Percentiles rank a stretch among this genome's conserved stretches.
Conservation (phyloP, 192 early-diverging fungal species). For the Paraglomus occultum region DNA sequence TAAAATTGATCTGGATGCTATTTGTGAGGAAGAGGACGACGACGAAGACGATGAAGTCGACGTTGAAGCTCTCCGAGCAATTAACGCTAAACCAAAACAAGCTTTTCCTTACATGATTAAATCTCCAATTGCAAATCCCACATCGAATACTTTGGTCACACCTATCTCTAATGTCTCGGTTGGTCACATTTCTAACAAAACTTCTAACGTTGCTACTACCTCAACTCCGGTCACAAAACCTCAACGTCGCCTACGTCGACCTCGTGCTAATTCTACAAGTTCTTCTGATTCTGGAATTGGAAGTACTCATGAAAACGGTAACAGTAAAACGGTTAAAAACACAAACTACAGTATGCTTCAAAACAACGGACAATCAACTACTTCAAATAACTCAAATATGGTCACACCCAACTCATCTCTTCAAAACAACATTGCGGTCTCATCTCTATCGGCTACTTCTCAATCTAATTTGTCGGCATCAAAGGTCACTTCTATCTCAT, state of each 20-base stretch:
- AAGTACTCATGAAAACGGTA: neutral
- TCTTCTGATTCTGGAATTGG: neutral
- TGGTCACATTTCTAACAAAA: neutral
- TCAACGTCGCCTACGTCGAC: neutral
- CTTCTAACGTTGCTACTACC: neutral
- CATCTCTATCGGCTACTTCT: too few relatives aligned
- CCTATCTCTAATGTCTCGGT: neutral
- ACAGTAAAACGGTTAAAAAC: too few relatives aligned
- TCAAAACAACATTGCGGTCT: too few relatives aligned
- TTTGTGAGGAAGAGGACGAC: conserved; percentile 21
- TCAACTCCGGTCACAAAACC: neutral
- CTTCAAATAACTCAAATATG: too few relatives aligned
- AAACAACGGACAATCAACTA: too few relatives aligned
- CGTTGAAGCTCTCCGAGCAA: neutral
- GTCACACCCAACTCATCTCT: too few relatives aligned
- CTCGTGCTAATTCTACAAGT: neutral
- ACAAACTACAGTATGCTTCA: too few relatives aligned
- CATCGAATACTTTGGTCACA: too few relatives aligned
- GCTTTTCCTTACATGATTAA: neutral
- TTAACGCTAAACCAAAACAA: too few relatives aligned
- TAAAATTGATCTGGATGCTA: conserved; percentile 17
- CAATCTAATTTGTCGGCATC: too few relatives aligned
- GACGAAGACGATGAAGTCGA: conserved; percentile 24
- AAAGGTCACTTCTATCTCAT: too few relatives aligned
- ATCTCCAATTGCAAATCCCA: neutral